Percentiles rank a stretch among this genome's conserved stretches.
These are phyloP conservation scores for Pyrenophora graminea DNA, from an alignment of 2,329 filamentous ascomycete species.

Conservation along the genomic window DNA sequence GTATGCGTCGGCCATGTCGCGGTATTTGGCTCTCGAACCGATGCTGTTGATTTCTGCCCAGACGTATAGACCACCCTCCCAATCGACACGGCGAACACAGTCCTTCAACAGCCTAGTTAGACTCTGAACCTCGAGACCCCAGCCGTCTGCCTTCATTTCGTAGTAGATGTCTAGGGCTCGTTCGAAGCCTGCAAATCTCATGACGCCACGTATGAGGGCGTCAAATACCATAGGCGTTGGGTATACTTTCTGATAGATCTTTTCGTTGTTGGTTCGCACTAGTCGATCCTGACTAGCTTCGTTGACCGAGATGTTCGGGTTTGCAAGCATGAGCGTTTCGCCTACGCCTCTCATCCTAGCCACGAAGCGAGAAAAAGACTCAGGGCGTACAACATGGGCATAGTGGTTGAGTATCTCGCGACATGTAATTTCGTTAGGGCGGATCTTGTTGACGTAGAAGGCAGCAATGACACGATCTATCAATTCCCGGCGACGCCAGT, in stretches of 20 bases:
- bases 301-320: constrained; percentile 45
- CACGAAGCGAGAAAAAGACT: constrained; percentile 47
- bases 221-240: constrained; percentile 52
- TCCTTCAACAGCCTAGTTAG: constrained; percentile 48
- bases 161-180: constrained; percentile 49
- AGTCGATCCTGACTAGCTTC: constrained; percentile 34
- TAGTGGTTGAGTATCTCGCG: constrained; percentile 49
- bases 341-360: constrained; percentile 49
- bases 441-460: constrained; percentile 45
- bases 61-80: constrained; percentile 41
- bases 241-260: constrained; percentile 51
- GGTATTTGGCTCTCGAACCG: constrained; percentile 23
- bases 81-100: constrained; percentile 47
- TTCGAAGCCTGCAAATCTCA: constrained; percentile 53
- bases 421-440: constrained; percentile 53
- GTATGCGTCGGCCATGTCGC: constrained; percentile 36
- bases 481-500: constrained; percentile 31
- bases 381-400: constrained; percentile 25
- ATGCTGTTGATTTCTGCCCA: constrained; percentile 51
- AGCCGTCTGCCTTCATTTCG: constrained; percentile 51
- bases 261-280: constrained; percentile 24
- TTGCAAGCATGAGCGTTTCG: constrained; percentile 49
- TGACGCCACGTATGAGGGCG: constrained; percentile 48
- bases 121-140: constrained; percentile 50
- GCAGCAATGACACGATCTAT: constrained; percentile 37